Conservation (phyloP, 305 asterid genomes). For the Fraxinus latifolia region DNA sequence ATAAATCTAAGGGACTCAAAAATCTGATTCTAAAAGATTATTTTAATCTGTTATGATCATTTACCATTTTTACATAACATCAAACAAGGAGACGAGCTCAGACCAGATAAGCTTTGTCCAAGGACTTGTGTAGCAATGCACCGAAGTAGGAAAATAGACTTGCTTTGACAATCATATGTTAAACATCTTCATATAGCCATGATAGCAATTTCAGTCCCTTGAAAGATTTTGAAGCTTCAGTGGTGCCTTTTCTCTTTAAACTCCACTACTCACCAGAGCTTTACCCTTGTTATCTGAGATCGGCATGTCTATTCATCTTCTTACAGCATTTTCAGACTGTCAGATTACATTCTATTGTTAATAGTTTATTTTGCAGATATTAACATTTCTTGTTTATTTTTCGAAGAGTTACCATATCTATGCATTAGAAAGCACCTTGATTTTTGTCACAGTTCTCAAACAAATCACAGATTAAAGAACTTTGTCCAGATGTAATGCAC, state of each 20-base stretch:
- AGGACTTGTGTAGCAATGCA: neutral
- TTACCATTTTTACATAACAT: neutral
- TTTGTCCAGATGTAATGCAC: neutral
- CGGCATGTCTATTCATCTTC: neutral
- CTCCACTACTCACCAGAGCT: neutral
- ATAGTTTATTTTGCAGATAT: neutral
- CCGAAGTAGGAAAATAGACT: neutral
- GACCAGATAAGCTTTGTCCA: neutral
- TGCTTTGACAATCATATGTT: neutral
- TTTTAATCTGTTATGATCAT: neutral
- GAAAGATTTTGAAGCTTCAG: neutral
- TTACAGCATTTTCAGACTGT: neutral
- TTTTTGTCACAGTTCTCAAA: neutral
- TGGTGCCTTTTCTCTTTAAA: neutral
- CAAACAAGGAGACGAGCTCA: neutral
- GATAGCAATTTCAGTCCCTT: neutral
- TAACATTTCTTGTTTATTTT: neutral
- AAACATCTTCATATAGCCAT: neutral
- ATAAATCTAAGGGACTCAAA: constrained; percentile 7
- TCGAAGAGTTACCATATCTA: neutral
- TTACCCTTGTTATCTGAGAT: neutral
- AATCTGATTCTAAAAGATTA: neutral
- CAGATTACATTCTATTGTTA: neutral
- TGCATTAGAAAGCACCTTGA: neutral
- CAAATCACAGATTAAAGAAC: neutral